phyloP scores from a whole-genome alignment of 75 land plant species.

The Pinus albicaulis region DNA sequence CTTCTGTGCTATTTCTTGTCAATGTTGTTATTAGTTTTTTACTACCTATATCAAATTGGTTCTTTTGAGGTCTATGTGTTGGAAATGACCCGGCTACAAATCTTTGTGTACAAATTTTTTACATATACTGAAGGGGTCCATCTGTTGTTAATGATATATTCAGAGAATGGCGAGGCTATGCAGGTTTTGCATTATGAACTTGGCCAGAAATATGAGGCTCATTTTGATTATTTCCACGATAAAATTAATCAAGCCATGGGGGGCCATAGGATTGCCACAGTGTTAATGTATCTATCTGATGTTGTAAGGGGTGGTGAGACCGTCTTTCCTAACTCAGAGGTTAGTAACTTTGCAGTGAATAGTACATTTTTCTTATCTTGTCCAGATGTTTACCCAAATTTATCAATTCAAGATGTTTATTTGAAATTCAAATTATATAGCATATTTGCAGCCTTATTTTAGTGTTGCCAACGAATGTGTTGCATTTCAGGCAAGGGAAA shows the following conservation, averaged over 20 bases:
- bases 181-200: constrained; percentile 77
- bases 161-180: constrained; percentile 86
- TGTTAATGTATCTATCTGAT: constrained; percentile 82
- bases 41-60: background rate
- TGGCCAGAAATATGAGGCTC: constrained; percentile 89
- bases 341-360: constrained; percentile 1
- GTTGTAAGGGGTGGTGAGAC: constrained; percentile 82
- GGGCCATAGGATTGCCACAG: constrained; percentile 87
- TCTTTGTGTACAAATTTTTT: background rate
- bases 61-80: background rate
- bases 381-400: background rate
- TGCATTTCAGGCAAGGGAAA: constrained; percentile 6
- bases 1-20: too few species aligned
- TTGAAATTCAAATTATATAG: background rate
- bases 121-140: background rate
- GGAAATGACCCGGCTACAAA: background rate
- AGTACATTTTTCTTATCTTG: background rate
- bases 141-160: background rate
- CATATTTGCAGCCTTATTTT: background rate
- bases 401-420: background rate
- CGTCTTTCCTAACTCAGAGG: constrained; percentile 73
- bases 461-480: background rate
- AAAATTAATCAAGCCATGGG: constrained; percentile 64
- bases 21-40: background rate
- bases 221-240: constrained; percentile 81